Evolutionary conservation across 2,329 filamentous ascomycete species (phyloP).

Genomic region (Nectriaceae sp.): DNA sequence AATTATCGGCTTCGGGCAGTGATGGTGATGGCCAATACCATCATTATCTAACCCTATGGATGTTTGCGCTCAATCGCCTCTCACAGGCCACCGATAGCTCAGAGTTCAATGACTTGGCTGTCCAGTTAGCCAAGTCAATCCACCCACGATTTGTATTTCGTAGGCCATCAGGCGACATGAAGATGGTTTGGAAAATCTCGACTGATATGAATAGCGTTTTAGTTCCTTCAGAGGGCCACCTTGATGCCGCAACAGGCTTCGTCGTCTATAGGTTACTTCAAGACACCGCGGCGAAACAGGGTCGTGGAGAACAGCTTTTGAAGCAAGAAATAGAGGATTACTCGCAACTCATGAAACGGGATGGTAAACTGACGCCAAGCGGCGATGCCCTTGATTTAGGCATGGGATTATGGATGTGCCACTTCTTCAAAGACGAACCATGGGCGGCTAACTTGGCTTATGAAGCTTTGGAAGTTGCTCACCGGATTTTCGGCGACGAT

Average conservation of each 20-base stretch:
- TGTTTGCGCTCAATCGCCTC: conserved; percentile 61
- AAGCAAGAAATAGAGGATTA: conserved; percentile 55
- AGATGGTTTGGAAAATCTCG: conserved; percentile 59
- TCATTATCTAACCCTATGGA: conserved; percentile 63
- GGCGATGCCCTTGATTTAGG: conserved; percentile 57
- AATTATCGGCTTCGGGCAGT: conserved; percentile 46
- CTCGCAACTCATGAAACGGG: conserved; percentile 45
- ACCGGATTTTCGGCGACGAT: conserved; percentile 20
- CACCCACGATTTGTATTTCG: conserved; percentile 52
- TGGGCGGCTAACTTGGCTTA: conserved; percentile 47
- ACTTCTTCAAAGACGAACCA: conserved; percentile 49
- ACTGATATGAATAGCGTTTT: conserved; percentile 49
- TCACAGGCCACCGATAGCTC: conserved; percentile 47
- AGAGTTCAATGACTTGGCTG: conserved; percentile 51
- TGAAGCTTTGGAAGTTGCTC: conserved; percentile 30
- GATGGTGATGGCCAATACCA: conserved; percentile 63
- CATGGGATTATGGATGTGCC: conserved; percentile 59
- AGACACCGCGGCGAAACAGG: conserved; percentile 35
- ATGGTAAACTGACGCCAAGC: conserved; percentile 46
- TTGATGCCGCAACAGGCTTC: conserved; percentile 58
- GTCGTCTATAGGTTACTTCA: conserved; percentile 52
- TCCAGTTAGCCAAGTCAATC: conserved; percentile 53
- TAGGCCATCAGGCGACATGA: conserved; percentile 14
- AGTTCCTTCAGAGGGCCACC: conserved; percentile 53
- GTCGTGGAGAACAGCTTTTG: conserved; percentile 35